phyloP scores from a whole-genome alignment of 164 flowering plant species.

The Litsea cubeba region DNA sequence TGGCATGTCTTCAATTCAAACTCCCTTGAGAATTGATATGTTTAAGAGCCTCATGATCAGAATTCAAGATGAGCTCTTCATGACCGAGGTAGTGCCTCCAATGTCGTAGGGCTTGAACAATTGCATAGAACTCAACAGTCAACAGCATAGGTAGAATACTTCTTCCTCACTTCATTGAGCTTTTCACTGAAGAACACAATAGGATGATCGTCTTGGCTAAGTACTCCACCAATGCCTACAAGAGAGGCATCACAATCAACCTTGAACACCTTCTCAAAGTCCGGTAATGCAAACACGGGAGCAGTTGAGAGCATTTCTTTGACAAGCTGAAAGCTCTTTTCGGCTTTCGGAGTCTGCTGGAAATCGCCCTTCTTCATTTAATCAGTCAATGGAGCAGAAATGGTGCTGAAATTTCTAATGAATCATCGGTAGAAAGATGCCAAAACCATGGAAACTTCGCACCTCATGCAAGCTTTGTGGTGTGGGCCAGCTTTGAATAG shows the following conservation, averaged over 20 bases:
- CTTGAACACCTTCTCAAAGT: not conserved
- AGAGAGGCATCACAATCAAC: not conserved
- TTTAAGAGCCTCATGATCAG: too few relatives aligned
- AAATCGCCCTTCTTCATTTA: not conserved
- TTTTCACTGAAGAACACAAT: not conserved
- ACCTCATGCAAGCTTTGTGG: not conserved
- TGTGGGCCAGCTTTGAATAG: constrained; percentile 1
- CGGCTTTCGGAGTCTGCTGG: not conserved
- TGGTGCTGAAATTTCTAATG: constrained; percentile 6
- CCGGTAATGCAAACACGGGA: not conserved
- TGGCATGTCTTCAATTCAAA: too few relatives aligned
- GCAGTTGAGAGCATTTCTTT: not conserved
- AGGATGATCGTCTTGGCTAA: not conserved
- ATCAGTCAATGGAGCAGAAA: not conserved
- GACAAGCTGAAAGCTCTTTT: not conserved
- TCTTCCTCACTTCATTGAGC: not conserved
- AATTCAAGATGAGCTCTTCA: not conserved
- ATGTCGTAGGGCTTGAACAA: not conserved
- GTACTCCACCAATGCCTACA: not conserved
- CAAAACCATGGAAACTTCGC: constrained; percentile 11
- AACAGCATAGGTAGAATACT: not conserved
- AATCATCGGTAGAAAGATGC: constrained; percentile 6
- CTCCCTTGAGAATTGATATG: too few relatives aligned
- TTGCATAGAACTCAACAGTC: too few relatives aligned
- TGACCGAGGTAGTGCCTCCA: not conserved